Base-by-base conservation (phyloP, 1,284 basidiomycete genomes). In the Cutaneotrichosporon sp. region DNA sequence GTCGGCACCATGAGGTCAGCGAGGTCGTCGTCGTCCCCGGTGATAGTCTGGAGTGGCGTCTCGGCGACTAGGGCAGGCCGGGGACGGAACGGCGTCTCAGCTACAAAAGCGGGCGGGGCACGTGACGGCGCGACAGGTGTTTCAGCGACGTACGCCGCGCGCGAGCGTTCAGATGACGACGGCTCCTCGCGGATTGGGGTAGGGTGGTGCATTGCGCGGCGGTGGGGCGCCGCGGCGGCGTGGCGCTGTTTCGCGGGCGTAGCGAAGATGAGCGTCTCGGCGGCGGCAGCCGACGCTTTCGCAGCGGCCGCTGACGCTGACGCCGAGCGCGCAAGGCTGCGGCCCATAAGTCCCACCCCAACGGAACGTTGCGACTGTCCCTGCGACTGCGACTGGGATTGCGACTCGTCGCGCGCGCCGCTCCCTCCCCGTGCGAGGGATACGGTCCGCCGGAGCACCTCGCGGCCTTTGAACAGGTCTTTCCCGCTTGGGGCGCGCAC, bases 101-200 rank as follows among this genome's bases (percentile, higher is more conserved):
- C 46, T 9, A 54, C 56, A n/a, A n/a, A n/a, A n/a, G n/a, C n/a
- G n/a, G n/a, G n/a, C n/a, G n/a, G n/a, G n/a, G n/a, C n/a, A n/a
- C 26, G 26, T 30, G 26, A 40, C 40, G 30, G 47, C 49, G 42
- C 26, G 43, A 41, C 22, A 18, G 56, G 56, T 30, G 57, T 70
- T 39, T 70, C 68, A 4, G 61, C 59, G 17, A 68, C 57, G 22
- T 49, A 44, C n/a, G 50, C 38, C 23, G n/a, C n/a, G n/a, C 34
- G n/a, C 33, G 36, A 33, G 2, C 49, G 48, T 9, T 34, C 46
- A 18, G 51, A 53, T 2, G 55, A 52, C 15, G 34, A 39, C 15
- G 68, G 59, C 49, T 73, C 70, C 51, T 71, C 70, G 44, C 56
- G 59, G n/a, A 70, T 70, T 10, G 68, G 68, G 8, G 70, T 70